phyloP scores from a whole-genome alignment of 371 early-diverging fungal species.

The Hamiltosporidium tvaerminnensis region DNA sequence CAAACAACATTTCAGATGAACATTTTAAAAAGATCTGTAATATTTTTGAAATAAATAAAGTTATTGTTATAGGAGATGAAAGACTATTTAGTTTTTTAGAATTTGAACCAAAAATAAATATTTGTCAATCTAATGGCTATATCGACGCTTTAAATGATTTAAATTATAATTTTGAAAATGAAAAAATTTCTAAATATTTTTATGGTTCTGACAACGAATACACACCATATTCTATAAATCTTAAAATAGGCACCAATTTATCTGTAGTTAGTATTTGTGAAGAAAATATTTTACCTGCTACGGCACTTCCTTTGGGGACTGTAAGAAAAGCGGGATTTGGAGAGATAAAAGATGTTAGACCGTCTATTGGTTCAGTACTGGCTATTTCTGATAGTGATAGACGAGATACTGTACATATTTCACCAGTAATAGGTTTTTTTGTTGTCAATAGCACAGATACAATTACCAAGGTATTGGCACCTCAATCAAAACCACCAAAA shows the following conservation, averaged over 20 bases:
- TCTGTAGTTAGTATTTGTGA: constrained; percentile 43
- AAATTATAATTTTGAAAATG: too few relatives aligned
- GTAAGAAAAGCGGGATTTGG: constrained; percentile 34
- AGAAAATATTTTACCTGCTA: constrained; percentile 47
- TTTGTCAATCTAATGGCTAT: constrained; percentile 22
- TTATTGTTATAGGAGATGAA: constrained; percentile 47
- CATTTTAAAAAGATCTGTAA: constrained; percentile 22
- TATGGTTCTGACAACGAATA: constrained; percentile 44
- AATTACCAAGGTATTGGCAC: constrained; percentile 32
- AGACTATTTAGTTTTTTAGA: constrained; percentile 32
- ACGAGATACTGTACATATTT: constrained; percentile 37
- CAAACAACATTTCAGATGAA: constrained; percentile 14
- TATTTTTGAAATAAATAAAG: constrained; percentile 23
- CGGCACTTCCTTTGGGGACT: constrained; percentile 49
- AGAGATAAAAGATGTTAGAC: constrained; percentile 21
- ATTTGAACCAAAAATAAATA: constrained; percentile 15
- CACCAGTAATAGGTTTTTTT: constrained; percentile 47
- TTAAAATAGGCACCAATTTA: constrained; percentile 33
- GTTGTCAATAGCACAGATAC: constrained; percentile 28
- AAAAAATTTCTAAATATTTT: constrained; percentile 46
- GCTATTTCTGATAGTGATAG: constrained; percentile 44
- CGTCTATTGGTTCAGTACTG: constrained; percentile 34
- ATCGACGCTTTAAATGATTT: too few relatives aligned
- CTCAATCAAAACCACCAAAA: constrained; percentile 43
- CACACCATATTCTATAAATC: constrained; percentile 28